These are phyloP conservation scores for Microcera coccophila DNA, from an alignment of 2,329 filamentous ascomycete species.

Conservation along the genomic window DNA sequence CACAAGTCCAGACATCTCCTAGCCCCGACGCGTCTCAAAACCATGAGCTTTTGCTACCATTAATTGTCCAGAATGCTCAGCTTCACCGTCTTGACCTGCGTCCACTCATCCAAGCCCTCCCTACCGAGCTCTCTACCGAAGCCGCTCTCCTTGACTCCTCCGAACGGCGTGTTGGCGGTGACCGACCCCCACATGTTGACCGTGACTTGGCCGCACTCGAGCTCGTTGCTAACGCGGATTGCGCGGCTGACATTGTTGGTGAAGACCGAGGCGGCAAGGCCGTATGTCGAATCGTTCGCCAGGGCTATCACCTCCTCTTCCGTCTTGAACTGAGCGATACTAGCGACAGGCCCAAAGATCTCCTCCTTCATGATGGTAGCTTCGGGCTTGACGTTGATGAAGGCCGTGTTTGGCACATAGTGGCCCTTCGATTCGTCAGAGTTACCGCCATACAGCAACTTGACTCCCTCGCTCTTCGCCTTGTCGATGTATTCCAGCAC, in stretches of 20 bases:
- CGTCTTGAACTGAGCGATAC: neutral
- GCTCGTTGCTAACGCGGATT: neutral
- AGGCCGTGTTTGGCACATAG: slow-evolving; percentile 31
- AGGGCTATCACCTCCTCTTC: neutral
- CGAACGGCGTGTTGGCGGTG: slow-evolving; percentile 1
- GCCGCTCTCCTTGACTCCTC: slow-evolving; percentile 1
- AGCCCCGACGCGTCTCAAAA: too few species aligned
- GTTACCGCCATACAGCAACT: slow-evolving; percentile 15
- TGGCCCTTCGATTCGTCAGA: slow-evolving; percentile 16
- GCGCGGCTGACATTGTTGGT: neutral
- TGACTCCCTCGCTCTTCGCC: slow-evolving; percentile 15
- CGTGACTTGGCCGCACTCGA: neutral
- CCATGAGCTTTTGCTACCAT: neutral
- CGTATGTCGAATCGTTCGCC: neutral
- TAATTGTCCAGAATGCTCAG: neutral
- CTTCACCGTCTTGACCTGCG: neutral
- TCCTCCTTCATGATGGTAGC: slow-evolving; percentile 23
- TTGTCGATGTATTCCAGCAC: slow-evolving; percentile 55
- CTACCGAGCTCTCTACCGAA: neutral
- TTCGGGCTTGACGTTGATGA: slow-evolving; percentile 22
- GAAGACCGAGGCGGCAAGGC: neutral
- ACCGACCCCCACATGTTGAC: neutral
- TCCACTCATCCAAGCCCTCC: neutral
- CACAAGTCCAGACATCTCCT: too few species aligned
- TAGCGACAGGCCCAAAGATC: neutral